Conservation (phyloP, 2,329 filamentous ascomycete genomes). For the Sphaceloma murrayae region DNA sequence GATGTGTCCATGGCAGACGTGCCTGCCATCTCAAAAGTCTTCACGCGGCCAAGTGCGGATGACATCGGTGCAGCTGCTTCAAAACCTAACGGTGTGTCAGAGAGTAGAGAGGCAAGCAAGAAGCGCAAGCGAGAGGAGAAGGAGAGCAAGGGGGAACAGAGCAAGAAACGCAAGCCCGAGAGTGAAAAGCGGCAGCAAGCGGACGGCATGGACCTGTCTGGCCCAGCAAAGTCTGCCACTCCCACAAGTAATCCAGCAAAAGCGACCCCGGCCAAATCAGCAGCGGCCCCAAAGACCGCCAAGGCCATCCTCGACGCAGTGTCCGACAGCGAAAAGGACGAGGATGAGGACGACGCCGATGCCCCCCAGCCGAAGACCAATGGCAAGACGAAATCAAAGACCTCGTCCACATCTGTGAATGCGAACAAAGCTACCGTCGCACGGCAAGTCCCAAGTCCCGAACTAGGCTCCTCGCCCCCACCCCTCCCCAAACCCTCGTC, state of each 20-base stretch:
- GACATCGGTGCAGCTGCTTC: neutral
- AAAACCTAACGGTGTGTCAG: neutral
- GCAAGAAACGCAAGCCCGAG: neutral
- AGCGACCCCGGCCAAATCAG: neutral
- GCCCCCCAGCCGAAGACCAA: too few species aligned
- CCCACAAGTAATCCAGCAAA: neutral
- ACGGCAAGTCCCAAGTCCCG: too few species aligned
- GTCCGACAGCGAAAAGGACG: neutral
- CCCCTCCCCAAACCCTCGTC: too few species aligned
- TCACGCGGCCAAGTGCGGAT: conserved; percentile 19
- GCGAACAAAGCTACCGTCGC: too few species aligned
- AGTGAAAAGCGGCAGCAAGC: neutral
- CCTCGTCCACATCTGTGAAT: too few species aligned
- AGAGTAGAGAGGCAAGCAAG: neutral
- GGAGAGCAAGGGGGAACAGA: neutral
- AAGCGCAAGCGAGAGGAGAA: conserved; percentile 12
- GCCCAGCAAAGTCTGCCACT: neutral
- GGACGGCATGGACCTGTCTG: neutral
- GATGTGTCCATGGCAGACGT: conserved; percentile 23
- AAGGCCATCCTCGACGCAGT: neutral
- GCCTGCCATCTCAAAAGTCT: conserved; percentile 18
- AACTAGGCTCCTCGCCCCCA: too few species aligned
- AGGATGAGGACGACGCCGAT: neutral
- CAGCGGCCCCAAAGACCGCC: neutral
- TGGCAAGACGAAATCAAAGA: too few species aligned